Conservation (phyloP, 768 basidiomycete genomes). For the Lentinus tigrinus region DNA sequence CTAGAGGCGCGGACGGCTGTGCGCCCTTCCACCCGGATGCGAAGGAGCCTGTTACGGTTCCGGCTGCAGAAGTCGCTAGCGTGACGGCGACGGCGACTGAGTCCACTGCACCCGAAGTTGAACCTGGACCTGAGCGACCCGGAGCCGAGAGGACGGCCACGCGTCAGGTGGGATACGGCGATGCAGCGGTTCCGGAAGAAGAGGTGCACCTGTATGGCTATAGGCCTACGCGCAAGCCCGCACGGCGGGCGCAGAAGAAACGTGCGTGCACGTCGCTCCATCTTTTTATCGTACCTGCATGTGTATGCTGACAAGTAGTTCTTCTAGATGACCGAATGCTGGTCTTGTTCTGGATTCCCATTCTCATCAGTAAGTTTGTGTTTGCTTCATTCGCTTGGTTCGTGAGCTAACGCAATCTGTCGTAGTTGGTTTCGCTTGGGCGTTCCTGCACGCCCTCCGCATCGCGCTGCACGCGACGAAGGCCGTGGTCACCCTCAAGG, state of each 20-base stretch:
- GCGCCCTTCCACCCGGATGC: conserved; percentile 10
- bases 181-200: conserved; percentile 52
- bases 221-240: conserved; percentile 45
- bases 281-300: background rate
- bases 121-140: conserved; percentile 14
- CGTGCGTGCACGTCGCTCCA: conserved; percentile 42
- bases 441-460: conserved; percentile 28
- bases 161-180: conserved; percentile 42
- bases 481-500: conserved; percentile 24
- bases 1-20: conserved; percentile 41
- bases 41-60: background rate
- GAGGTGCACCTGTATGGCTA: conserved; percentile 72
- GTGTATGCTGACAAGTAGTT: background rate
- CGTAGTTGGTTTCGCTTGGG: conserved; percentile 36
- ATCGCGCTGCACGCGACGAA: conserved; percentile 28
- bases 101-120: background rate
- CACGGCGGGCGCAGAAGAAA: conserved; percentile 58
- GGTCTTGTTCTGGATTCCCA: conserved; percentile 82
- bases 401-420: background rate
- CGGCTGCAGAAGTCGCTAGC: background rate
- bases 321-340: conserved; percentile 79
- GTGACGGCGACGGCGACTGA: no score
- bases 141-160: conserved; percentile 34
- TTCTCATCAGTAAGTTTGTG: conserved; percentile 64
- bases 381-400: background rate